Evolutionary conservation across 371 early-diverging fungal genomes (phyloP).

Genomic region (Smittium mucronatum): DNA sequence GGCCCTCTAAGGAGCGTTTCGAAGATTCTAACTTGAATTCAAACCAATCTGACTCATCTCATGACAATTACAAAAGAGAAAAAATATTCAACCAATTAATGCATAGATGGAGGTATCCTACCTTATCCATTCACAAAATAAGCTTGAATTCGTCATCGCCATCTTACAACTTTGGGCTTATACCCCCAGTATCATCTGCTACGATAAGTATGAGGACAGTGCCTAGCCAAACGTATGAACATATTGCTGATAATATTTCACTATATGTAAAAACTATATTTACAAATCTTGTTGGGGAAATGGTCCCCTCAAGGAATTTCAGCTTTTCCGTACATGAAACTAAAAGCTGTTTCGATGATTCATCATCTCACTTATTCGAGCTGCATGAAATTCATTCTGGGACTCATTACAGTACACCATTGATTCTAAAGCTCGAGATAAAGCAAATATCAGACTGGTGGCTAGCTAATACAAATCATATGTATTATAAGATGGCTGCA

Average conservation of each 20-base stretch:
- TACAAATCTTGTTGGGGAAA: slow-evolving; percentile 38
- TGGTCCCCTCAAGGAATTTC: slow-evolving; percentile 12
- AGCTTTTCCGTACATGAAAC: not conserved
- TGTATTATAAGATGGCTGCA: slow-evolving; percentile 54
- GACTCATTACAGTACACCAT: not conserved
- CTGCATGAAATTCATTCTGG: not conserved
- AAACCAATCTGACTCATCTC: not conserved
- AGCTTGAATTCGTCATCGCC: slow-evolving; percentile 51
- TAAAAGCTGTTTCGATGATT: slow-evolving; percentile 12
- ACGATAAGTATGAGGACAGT: slow-evolving; percentile 68
- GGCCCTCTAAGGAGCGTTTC: too few species aligned
- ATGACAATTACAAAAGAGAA: not conserved
- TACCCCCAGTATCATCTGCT: slow-evolving; percentile 55
- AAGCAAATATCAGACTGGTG: slow-evolving; percentile 62
- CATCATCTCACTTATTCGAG: not conserved
- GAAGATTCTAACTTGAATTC: too few species aligned
- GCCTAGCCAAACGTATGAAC: slow-evolving; percentile 56
- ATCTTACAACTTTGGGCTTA: slow-evolving; percentile 47
- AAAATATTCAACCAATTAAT: slow-evolving; percentile 38
- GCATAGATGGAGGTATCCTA: slow-evolving; percentile 67
- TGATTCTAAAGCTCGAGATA: slow-evolving; percentile 36
- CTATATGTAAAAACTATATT: slow-evolving; percentile 41
- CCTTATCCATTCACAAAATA: slow-evolving; percentile 65
- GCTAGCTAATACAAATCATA: slow-evolving; percentile 54
- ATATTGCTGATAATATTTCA: slow-evolving; percentile 44